A percentile compares a stretch with the other conserved stretches of the same genome.
phyloP scores from a whole-genome alignment of 352 stramenopile genomes.

The Pythium coloratum region DNA sequence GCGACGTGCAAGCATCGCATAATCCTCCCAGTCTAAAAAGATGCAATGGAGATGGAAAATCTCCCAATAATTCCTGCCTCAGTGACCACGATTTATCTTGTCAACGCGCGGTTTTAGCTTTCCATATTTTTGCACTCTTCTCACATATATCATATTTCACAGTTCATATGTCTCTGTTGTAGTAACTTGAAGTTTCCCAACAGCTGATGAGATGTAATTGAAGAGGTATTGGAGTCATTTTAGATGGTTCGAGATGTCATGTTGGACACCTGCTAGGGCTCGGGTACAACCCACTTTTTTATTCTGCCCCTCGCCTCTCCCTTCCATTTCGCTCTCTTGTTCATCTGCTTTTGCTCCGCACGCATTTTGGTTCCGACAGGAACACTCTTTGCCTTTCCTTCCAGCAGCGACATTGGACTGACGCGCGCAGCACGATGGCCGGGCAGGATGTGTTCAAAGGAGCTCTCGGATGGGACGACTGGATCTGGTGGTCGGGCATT shows the following conservation, averaged over 20 bases:
- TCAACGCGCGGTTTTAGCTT: not conserved
- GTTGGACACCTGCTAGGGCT: not conserved
- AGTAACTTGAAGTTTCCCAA: not conserved
- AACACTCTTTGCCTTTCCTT: conserved; percentile 3
- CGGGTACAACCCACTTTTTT: conserved; percentile 3
- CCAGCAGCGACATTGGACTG: not conserved
- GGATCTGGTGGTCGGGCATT: conserved; percentile 76
- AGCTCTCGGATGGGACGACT: conserved; percentile 73
- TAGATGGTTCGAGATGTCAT: not conserved
- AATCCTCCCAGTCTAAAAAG: not conserved
- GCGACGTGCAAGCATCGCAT: not conserved
- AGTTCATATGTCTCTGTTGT: not conserved
- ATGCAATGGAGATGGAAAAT: conserved; percentile 1
- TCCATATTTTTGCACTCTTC: not conserved
- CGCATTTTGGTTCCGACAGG: conserved; percentile 4
- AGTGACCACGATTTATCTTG: not conserved
- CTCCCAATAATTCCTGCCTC: not conserved
- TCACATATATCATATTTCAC: not conserved
- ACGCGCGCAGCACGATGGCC: conserved; percentile 13
- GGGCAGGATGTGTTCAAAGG: conserved; percentile 68
- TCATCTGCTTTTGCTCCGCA: conserved; percentile 3
- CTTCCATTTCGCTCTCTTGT: conserved; percentile 1
- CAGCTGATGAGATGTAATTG: not conserved
- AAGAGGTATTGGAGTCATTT: not conserved
- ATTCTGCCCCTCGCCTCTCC: not conserved